Conservation (phyloP, 2,329 filamentous ascomycete genomes). For the Phyllosticta citrichinensis region DNA sequence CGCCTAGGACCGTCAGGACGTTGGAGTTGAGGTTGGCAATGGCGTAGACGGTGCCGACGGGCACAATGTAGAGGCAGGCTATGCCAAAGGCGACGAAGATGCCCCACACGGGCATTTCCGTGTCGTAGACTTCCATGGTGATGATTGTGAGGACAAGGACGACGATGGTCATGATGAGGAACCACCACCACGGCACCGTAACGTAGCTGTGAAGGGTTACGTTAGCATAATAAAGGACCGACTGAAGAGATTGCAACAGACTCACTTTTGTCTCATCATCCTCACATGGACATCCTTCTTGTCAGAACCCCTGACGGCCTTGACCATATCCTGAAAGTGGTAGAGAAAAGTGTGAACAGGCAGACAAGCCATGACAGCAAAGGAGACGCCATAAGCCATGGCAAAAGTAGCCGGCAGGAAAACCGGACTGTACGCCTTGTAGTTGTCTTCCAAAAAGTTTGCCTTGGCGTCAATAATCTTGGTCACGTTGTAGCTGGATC, state of each 20-base stretch:
- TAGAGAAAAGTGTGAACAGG: constrained; percentile 28
- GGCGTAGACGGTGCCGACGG: constrained; percentile 7
- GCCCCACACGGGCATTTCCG: constrained; percentile 9
- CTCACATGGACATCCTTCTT: constrained; percentile 26
- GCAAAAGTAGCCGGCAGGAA: constrained; percentile 29
- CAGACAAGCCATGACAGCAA: constrained; percentile 21
- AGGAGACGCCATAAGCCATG: constrained; percentile 28
- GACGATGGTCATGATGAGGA: constrained; percentile 30
- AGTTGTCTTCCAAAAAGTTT: constrained; percentile 25
- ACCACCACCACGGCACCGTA: constrained; percentile 50
- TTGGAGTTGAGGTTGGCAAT: constrained; percentile 9
- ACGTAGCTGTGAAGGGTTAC: constrained; percentile 48
- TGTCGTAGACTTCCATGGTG: constrained; percentile 20
- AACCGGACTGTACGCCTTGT: constrained; percentile 31
- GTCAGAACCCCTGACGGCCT: constrained; percentile 50
- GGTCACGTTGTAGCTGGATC: constrained; percentile 51
- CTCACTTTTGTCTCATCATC: constrained; percentile 15
- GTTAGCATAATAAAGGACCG: constrained; percentile 13
- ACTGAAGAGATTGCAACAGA: constrained; percentile 17
- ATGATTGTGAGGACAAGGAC: constrained; percentile 31
- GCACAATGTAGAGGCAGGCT: constrained; percentile 7
- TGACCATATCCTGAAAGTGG: constrained; percentile 28
- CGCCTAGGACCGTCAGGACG: constrained; percentile 42
- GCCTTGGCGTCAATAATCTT: constrained; percentile 22
- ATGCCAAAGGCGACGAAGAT: constrained; percentile 6